Evolutionary conservation across 768 basidiomycete genomes (phyloP), one percentile per base, ranked within the genome.

Genomic region (Lyophyllum semitale): DNA sequence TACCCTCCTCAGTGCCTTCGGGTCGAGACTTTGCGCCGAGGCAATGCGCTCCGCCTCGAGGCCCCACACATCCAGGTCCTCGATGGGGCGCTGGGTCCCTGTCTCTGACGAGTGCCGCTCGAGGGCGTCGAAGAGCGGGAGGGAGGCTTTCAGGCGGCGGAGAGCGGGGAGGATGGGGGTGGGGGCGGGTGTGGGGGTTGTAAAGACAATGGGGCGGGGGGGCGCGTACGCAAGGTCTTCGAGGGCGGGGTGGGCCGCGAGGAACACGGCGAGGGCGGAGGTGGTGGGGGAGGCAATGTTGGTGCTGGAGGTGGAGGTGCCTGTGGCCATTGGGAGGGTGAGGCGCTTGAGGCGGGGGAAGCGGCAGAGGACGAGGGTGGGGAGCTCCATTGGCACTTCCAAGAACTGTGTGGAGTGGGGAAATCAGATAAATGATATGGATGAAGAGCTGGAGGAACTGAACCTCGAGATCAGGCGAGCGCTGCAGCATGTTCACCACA

Each of bases 171-270:
- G 71, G 8, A n/a, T n/a, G n/a, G 61, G 55, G n/a, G 70, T 70
- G 0, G 71, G 64, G 6, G 22, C 6, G 5, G 81, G 71, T 8
- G 62, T 56, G 20, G 70, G 69, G 0, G 71, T 63, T 1, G 72
- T 60, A 12, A 79, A 55, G 15, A 58, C 51, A n/a, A 74, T 63
- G 18, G 63, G 66, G 23, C 69, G 69, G 1, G 77, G 63, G 2
- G 80, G 77, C n/a, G 67, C 71, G 79, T 80, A 83, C 26, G 64
- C 65, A 4, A 83, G 71, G 15, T 77, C 76, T 55, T 80, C 77
- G 40, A 83, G 69, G 1, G 69, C 69, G 3, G 78, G 73, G 57
- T 82, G 78, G n/a, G 68, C 70, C 51, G 75, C 66, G 11, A 83
- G 66, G 57, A 83, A 83, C 22, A 57, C 62, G 38, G 68, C 63